Evolutionary conservation across 2,329 filamentous ascomycete species (phyloP), one percentile per base, ranked within the genome.

Genomic region (Boeremia lycopersici): DNA sequence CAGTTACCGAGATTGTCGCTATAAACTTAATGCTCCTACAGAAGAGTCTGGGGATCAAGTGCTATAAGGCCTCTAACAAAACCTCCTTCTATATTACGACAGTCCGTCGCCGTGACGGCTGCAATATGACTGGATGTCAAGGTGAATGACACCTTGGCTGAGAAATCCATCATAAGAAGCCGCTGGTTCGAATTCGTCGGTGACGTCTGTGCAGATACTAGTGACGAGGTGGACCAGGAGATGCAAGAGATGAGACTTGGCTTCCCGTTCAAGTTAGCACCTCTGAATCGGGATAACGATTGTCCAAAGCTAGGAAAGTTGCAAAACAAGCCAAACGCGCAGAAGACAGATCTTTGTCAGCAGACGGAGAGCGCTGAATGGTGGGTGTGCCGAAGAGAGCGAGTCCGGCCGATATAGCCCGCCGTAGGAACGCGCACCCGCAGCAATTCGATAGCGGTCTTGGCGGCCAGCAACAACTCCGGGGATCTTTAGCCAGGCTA

Each of bases 211-310:
- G 42, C 31, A 47, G 34, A 54, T 52, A 48, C 53, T 59, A 53
- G 56, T 63, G 48, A 61, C 44, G 44, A 59, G 47, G 60, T 56
- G 54, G 56, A 59, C 31, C 53, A 43, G 31, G 26, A 33, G 13
- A 63, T 64, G 65, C 62, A 60, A 40, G 33, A 25, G 7, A 33
- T 71, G 70, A 29, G 48, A 41, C 67, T 70, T 68, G 67, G 65
- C 68, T 62, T 39, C 70, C 57, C 8, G 3, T 57, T 61, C 5
- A 17, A 39, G 34, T 29, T 52, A 52, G 34, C 11, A 1, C 12
- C 8, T 4, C 2, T 36, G 38, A 40, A 28, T 50, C 34, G 41
- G 34, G 34, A 34, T 36, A 47, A 35, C 43, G 33, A 39, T 6
- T 47, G 38, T 36, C 48, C 31, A 43, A 33, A 53, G 29, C 13